Base-by-base conservation (phyloP, 2,329 filamentous ascomycete genomes). In the Alternaria rosae region DNA sequence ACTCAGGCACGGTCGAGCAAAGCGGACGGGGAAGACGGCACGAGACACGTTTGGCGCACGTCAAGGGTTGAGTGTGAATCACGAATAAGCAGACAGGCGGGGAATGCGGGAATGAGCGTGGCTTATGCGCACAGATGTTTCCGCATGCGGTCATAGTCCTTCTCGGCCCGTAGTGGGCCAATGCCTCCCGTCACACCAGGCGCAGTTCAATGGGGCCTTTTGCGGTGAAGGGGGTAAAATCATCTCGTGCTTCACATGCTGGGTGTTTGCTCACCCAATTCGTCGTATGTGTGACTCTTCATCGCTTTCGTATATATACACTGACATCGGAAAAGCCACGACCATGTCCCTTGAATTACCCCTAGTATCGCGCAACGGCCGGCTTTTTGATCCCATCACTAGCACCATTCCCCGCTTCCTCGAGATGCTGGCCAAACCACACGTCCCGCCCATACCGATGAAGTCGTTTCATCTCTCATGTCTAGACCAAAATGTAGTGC, bases 401-500 rank as follows among this genome's bases (percentile, higher is more conserved):
- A 71, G 61, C 63, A 64, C 54, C 51, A 54, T 61, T 43, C 61
- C 62, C 48, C 68, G 55, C 54, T 57, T 61, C 21, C 56, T 65
- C 60, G 67, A 60, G 30, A 76, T 77, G 69, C 73, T 76, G 61
- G 61, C 70, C 63, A 75, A 70, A 58, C 60, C 69, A 53, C 60
- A 65, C 17, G 59, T 55, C 54, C 66, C 69, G 38, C 51, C 59
- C 25, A 64, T 63, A 57, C 66, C 65, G n/a, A 62, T 64, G 45
- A 67, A 68, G 38, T 64, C 62, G 8, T 70, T 78, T 56, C 68
- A 76, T 54, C 68, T 78, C 9, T 74, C 74, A 15, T 65, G 69
- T 45, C 30, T 74, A 20, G 76, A 78, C 50, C 75, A 78, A 42
- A 75, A 74, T 51, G 69, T 70, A 11, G 74, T 75, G 56, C 72